A percentile compares a stretch with the other conserved stretches of the same genome.
These are phyloP conservation scores for Aspergillus melleus DNA, from an alignment of 2,329 filamentous ascomycete genomes.

Conservation along the genomic window DNA sequence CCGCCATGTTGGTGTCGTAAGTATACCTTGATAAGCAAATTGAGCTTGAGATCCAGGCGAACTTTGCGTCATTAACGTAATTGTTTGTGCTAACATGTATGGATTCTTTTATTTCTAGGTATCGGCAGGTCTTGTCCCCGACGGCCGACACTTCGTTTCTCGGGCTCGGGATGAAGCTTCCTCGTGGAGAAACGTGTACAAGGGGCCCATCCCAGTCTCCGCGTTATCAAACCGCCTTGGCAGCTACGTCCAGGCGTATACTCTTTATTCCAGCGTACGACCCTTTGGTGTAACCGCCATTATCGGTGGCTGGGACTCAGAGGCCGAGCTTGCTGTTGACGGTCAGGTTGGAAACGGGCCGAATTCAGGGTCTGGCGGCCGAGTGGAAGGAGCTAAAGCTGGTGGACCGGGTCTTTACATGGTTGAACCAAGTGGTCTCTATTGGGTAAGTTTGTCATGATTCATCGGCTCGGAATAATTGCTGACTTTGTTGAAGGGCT, in stretches of 20 bases:
- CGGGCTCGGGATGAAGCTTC: slow-evolving; percentile 91
- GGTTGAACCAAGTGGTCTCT: slow-evolving; percentile 95
- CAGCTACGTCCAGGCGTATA: slow-evolving; percentile 95
- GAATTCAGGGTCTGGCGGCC: slow-evolving; percentile 76
- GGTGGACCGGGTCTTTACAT: slow-evolving; percentile 96
- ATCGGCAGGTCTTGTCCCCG: slow-evolving; percentile 89
- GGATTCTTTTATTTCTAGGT: slow-evolving; percentile 57
- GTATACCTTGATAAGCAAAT: slow-evolving; percentile 34
- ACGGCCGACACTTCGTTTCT: slow-evolving; percentile 92
- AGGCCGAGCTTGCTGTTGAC: slow-evolving; percentile 80
- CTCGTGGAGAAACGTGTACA: slow-evolving; percentile 90
- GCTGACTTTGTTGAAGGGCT: slow-evolving; percentile 59
- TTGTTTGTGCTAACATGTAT: slow-evolving; percentile 7
- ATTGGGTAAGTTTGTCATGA: slow-evolving; percentile 66
- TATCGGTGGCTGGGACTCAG: slow-evolving; percentile 88
- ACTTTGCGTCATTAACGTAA: neutral
- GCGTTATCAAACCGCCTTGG: slow-evolving; percentile 92
- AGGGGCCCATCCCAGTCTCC: slow-evolving; percentile 84
- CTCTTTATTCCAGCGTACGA: slow-evolving; percentile 92
- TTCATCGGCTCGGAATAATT: neutral
- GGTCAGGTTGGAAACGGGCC: slow-evolving; percentile 86
- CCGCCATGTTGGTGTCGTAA: slow-evolving; percentile 87
- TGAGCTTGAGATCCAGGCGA: neutral
- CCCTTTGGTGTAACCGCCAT: slow-evolving; percentile 97
- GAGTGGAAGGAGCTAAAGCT: slow-evolving; percentile 70